Evolutionary conservation across 164 flowering plant species (phyloP), one percentile per base, ranked within the genome.

Genomic region (Santalum album): DNA sequence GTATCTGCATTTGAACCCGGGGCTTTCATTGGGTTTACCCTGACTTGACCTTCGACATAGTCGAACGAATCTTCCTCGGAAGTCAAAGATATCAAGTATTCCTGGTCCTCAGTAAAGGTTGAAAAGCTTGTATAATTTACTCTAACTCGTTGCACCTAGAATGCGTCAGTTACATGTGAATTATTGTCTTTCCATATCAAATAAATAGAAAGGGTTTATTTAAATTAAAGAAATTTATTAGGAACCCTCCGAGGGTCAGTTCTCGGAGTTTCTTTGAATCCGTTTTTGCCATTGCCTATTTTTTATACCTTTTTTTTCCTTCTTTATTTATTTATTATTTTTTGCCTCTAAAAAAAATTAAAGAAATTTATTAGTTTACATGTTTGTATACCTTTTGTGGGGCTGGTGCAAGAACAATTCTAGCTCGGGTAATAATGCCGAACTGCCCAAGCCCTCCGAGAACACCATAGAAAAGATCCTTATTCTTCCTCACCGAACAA

Each of bases 371-470:
- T n/a, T n/a, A n/a, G n/a, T n/a, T n/a, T n/a, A n/a, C n/a, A 6
- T 19, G 9, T 5, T 19, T 6, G 11, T 23, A 1, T 69, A 75
- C 79, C 42, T 51, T 67, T 49, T 56, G 50, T 19, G 76, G 79
- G 29, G 79, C 72, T 7, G 66, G 68, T 56, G 67, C 70, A 0
- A 75, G 66, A 46, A 64, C 25, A 36, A 75, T 67, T 57, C 78
- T 66, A 0, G 81, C 78, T 42, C 69, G 69, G 45, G 78, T 73
- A 21, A 76, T 73, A 38, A 77, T 77, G 15, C 81, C 81, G 62
- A 77, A 77, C 53, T 77, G 81, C 49, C 81, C 81, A 7, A 77
- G 67, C 18, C 81, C 81, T 25, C 81, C 81, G 12, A 77, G 59
- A 48, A 68, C 76, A 25, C 66, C 72, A 63, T 69, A 46, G 45